Percentiles rank a stretch among this genome's conserved stretches.
phyloP scores from a whole-genome alignment of 2,329 filamentous ascomycete species.

The Phialemoniopsis sp. region DNA sequence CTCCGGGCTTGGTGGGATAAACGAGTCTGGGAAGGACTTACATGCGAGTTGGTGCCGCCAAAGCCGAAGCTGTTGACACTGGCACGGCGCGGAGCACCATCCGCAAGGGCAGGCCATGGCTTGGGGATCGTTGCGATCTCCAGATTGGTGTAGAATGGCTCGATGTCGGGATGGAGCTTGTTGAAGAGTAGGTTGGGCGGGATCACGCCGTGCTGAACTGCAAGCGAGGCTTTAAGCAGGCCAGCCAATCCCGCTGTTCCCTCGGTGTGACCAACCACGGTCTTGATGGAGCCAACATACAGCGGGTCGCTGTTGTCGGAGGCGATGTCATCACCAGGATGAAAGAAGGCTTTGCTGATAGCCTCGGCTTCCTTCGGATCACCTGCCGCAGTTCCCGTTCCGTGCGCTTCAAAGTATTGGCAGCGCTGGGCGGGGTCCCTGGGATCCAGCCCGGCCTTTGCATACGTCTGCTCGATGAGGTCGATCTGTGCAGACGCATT shows the following conservation, averaged over 20 bases:
- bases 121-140: slow-evolving; percentile 9
- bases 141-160: slow-evolving; percentile 15
- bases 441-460: slow-evolving; percentile 27
- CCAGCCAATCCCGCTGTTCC: slow-evolving; percentile 15
- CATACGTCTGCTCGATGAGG: slow-evolving; percentile 34
- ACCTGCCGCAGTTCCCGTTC: slow-evolving; percentile 34
- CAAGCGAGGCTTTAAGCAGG: slow-evolving; percentile 21
- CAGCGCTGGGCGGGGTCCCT: slow-evolving; percentile 17
- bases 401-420: slow-evolving; percentile 13
- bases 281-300: slow-evolving; percentile 18
- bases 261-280: slow-evolving; percentile 19
- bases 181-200: slow-evolving; percentile 18
- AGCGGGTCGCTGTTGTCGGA: slow-evolving; percentile 12
- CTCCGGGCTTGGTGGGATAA: neutral
- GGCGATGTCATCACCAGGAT: neutral
- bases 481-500: slow-evolving; percentile 29
- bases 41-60: slow-evolving; percentile 24
- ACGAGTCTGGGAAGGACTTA: neutral
- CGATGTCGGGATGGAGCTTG: slow-evolving; percentile 18
- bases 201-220: slow-evolving; percentile 21
- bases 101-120: slow-evolving; percentile 2
- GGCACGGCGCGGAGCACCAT: neutral
- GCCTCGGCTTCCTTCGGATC: slow-evolving; percentile 36
- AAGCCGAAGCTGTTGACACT: slow-evolving; percentile 21
- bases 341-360: slow-evolving; percentile 21